Evolutionary conservation across 2,329 filamentous ascomycete genomes (phyloP).

Genomic region (Verticillium nubilum): DNA sequence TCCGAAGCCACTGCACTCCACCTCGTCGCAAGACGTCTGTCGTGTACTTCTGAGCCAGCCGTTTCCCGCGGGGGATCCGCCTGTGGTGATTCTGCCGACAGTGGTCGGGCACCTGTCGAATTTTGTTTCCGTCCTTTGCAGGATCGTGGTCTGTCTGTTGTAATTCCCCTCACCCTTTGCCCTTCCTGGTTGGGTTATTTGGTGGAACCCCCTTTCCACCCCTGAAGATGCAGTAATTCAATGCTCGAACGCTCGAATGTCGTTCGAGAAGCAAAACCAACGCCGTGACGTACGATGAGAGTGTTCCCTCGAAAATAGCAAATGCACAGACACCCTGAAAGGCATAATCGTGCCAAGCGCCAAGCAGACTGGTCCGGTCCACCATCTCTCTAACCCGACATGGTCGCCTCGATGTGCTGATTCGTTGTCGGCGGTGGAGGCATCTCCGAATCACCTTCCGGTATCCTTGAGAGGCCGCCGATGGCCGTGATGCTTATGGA

Average conservation of each 20-base stretch:
- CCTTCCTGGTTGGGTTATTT: background rate
- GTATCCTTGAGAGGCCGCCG: slow-evolving; percentile 49
- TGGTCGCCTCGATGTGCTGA: slow-evolving; percentile 27
- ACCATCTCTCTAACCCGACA: slow-evolving; percentile 21
- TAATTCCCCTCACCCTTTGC: background rate
- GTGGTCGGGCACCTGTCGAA: background rate
- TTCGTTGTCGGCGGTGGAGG: slow-evolving; percentile 14
- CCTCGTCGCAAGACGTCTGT: slow-evolving; percentile 10
- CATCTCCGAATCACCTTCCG: slow-evolving; percentile 52
- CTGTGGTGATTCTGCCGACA: slow-evolving; percentile 1
- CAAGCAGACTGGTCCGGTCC: background rate
- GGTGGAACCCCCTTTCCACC: background rate
- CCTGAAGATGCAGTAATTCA: background rate
- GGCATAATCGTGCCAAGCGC: background rate
- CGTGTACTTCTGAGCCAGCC: slow-evolving; percentile 3
- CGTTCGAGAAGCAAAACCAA: background rate
- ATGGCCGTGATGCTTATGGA: slow-evolving; percentile 25
- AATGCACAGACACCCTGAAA: background rate
- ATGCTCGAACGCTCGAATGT: background rate
- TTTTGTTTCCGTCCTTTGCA: background rate
- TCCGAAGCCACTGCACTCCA: background rate
- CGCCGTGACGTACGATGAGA: background rate
- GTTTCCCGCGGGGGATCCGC: slow-evolving; percentile 1
- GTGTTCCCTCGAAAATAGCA: background rate
- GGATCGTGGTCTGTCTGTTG: background rate